phyloP scores from a whole-genome alignment of 441 rosid species.

The Hura crepitans region DNA sequence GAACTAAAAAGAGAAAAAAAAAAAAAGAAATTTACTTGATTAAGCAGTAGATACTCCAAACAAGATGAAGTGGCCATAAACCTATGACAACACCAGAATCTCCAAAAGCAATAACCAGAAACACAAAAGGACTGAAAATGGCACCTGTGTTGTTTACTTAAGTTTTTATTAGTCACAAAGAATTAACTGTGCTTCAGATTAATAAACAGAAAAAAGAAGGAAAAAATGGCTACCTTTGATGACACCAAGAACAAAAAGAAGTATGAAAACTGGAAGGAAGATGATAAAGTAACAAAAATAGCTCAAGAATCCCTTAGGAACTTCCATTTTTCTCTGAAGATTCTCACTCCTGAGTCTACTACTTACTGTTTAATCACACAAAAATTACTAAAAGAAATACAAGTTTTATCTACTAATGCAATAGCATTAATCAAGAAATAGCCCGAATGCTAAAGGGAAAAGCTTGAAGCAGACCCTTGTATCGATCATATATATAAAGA shows the following conservation, averaged over 20 bases:
- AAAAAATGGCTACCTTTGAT: slow-evolving; percentile 18
- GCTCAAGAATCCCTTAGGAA: slow-evolving; percentile 20
- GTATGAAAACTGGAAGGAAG: slow-evolving; percentile 19
- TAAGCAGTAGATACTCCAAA: slow-evolving; percentile 23
- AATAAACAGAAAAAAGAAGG: neutral
- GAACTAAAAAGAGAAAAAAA: neutral
- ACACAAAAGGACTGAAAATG: slow-evolving; percentile 23
- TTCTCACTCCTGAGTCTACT: neutral
- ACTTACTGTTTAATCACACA: neutral
- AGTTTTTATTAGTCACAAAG: neutral
- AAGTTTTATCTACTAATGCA: neutral
- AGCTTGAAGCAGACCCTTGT: neutral
- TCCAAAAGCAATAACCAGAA: slow-evolving; percentile 27
- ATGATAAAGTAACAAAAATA: slow-evolving; percentile 15
- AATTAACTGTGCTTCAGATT: slow-evolving; percentile 4
- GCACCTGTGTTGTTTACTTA: slow-evolving; percentile 15
- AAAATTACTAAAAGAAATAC: neutral
- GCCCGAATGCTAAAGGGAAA: neutral
- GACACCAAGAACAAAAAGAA: slow-evolving; percentile 19
- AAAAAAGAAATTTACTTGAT: slow-evolving; percentile 10
- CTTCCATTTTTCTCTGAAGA: slow-evolving; percentile 8
- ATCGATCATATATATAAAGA: neutral
- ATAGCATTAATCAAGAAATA: neutral
- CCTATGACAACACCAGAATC: slow-evolving; percentile 21
- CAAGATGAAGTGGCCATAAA: slow-evolving; percentile 25